Percentiles rank a stretch among this genome's conserved stretches.
These are phyloP conservation scores for Euphorbia lathyris DNA, from an alignment of 345 rosid genomes.

Conservation along the genomic window DNA sequence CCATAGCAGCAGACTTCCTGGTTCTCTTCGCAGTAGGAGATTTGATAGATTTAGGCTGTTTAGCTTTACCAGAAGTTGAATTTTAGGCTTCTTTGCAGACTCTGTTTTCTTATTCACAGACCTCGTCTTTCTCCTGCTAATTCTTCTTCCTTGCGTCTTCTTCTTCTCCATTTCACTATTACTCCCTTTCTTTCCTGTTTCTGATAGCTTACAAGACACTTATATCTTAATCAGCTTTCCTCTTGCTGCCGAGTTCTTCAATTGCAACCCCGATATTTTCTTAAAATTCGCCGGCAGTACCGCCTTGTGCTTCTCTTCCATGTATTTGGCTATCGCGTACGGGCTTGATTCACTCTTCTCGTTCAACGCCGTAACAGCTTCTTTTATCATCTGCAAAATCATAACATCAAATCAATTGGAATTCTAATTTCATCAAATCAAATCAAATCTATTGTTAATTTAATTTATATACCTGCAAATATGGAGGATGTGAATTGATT, in stretches of 20 bases:
- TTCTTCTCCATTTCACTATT: neutral
- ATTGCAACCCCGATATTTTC: too few species aligned
- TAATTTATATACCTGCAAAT: conserved; percentile 52
- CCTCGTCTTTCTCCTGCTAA: conserved; percentile 28
- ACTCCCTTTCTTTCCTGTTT: conserved; percentile 21
- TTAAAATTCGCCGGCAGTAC: too few species aligned
- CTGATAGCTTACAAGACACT: conserved; percentile 75
- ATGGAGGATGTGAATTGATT: conserved; percentile 79
- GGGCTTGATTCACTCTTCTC: conserved; percentile 84
- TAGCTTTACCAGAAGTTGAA: conserved; percentile 38
- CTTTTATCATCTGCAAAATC: too few species aligned
- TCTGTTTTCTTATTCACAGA: conserved; percentile 37
- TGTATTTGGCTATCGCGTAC: conserved; percentile 70
- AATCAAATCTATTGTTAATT: too few species aligned
- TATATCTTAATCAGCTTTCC: conserved; percentile 74
- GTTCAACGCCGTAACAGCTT: conserved; percentile 55
- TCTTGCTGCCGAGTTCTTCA: too few species aligned
- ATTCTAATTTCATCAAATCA: too few species aligned
- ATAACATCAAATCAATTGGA: too few species aligned
- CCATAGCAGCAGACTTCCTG: conserved; percentile 40
- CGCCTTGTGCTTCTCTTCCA: conserved; percentile 80
- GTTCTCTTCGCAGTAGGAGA: conserved; percentile 42
- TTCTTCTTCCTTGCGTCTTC: conserved; percentile 4
- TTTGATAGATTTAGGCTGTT: conserved; percentile 42
- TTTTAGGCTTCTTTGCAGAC: conserved; percentile 37